Percentiles rank a stretch among this genome's conserved stretches.
Evolutionary conservation across 352 stramenopile species (phyloP).

Genomic region (Saprolegnia diclina): DNA sequence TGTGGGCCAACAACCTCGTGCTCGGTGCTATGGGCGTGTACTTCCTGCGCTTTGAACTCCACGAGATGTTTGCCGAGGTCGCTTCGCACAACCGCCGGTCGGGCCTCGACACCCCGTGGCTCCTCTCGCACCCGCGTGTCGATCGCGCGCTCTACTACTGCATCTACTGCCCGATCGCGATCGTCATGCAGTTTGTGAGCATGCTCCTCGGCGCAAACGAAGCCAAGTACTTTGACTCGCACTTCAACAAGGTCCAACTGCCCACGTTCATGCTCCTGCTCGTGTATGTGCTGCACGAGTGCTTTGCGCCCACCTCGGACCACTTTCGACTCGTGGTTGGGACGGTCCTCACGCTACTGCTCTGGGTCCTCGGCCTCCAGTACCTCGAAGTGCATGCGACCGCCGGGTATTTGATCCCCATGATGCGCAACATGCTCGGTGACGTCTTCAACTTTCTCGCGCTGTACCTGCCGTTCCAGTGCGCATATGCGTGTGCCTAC

Average conservation of each 20-base stretch:
- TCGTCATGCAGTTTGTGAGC: not conserved
- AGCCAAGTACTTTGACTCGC: slow-evolving; percentile 20
- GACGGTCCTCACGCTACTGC: not conserved
- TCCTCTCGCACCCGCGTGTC: not conserved
- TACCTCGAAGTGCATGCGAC: slow-evolving; percentile 12
- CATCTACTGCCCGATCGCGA: slow-evolving; percentile 7
- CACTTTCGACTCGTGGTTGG: not conserved
- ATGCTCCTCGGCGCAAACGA: not conserved
- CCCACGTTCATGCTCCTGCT: not conserved
- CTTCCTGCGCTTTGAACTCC: slow-evolving; percentile 10
- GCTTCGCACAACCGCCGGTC: slow-evolving; percentile 6
- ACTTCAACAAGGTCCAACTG: slow-evolving; percentile 14
- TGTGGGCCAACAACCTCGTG: slow-evolving; percentile 1
- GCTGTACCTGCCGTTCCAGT: slow-evolving; percentile 8
- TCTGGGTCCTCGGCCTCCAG: slow-evolving; percentile 14
- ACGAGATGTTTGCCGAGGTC: slow-evolving; percentile 13
- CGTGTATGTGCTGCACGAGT: slow-evolving; percentile 11
- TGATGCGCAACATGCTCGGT: slow-evolving; percentile 20
- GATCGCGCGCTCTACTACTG: slow-evolving; percentile 7
- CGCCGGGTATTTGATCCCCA: slow-evolving; percentile 8
- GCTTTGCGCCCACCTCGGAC: not conserved
- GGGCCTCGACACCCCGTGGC: not conserved
- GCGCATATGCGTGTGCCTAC: not conserved
- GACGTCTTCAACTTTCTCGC: slow-evolving; percentile 20
- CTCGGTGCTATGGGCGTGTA: slow-evolving; percentile 1